Conservation (phyloP, 257 asterid species). For the Avicennia marina region DNA sequence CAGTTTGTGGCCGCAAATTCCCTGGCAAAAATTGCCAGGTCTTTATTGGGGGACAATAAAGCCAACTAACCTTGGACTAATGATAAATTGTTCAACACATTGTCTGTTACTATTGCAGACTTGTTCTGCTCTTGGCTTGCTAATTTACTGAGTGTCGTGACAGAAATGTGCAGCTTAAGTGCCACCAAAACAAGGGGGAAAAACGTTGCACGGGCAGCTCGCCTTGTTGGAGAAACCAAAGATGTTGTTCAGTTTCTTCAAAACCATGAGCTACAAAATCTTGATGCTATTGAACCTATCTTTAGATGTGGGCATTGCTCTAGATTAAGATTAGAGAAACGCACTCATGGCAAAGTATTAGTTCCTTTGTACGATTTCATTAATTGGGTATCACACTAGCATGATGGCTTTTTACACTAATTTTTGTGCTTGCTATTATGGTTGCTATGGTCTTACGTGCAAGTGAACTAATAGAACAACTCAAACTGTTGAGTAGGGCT, state of each 20-base stretch:
- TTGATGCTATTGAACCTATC: no score
- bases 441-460: no score
- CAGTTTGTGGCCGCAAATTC: not conserved
- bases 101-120: not conserved
- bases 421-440: no score
- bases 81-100: no score
- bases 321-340: no score
- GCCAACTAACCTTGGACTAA: not conserved
- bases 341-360: no score
- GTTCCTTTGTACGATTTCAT: no score
- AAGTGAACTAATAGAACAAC: no score
- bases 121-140: not conserved
- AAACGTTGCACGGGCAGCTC: not conserved
- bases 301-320: no score
- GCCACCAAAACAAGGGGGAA: not conserved
- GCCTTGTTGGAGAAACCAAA: not conserved
- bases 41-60: not conserved
- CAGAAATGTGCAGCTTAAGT: not conserved
- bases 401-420: no score
- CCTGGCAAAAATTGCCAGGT: not conserved
- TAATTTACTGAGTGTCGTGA: not conserved
- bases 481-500: no score
- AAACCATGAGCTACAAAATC: not conserved
- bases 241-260: not conserved
- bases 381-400: no score